Conservation (phyloP, 306 rosid species). For the Fragaria ananassa region DNA sequence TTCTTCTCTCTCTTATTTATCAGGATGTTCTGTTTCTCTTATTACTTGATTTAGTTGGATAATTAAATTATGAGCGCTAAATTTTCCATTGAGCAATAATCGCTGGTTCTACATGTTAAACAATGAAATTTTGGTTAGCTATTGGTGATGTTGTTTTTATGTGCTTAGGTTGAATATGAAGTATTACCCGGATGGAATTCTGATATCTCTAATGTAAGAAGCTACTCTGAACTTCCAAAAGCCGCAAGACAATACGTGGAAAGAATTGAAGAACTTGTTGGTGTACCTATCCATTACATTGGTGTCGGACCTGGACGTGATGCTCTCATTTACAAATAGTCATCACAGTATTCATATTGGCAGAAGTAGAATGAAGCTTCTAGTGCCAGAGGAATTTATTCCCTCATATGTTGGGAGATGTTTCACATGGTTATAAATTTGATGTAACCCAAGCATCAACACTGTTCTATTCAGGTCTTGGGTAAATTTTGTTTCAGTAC, state of each 20-base stretch:
- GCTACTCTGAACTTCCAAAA: slow-evolving; percentile 84
- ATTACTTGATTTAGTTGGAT: not conserved
- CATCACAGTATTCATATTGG: slow-evolving; percentile 19
- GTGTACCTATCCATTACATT: slow-evolving; percentile 80
- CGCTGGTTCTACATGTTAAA: not conserved
- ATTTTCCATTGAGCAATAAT: not conserved
- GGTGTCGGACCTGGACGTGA: slow-evolving; percentile 98
- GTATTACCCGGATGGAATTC: slow-evolving; percentile 79
- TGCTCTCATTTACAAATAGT: slow-evolving; percentile 76
- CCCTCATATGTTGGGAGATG: not conserved
- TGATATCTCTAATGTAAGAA: slow-evolving; percentile 75
- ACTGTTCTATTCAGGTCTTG: not conserved
- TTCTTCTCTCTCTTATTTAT: not conserved
- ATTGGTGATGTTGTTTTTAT: slow-evolving; percentile 15
- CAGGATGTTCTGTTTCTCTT: not conserved
- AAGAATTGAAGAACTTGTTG: slow-evolving; percentile 88
- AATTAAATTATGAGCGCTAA: not conserved
- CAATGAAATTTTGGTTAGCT: not conserved
- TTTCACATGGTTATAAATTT: not conserved
- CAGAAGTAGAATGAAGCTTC: slow-evolving; percentile 28
- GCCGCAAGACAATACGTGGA: slow-evolving; percentile 70
- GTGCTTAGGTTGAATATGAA: slow-evolving; percentile 81
- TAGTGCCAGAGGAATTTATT: slow-evolving; percentile 19
- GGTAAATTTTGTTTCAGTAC: slow-evolving; percentile 4
- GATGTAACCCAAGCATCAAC: not conserved